phyloP scores from a whole-genome alignment of 495 filamentous ascomycete genomes.

The Saxophila tyrrhenica region DNA sequence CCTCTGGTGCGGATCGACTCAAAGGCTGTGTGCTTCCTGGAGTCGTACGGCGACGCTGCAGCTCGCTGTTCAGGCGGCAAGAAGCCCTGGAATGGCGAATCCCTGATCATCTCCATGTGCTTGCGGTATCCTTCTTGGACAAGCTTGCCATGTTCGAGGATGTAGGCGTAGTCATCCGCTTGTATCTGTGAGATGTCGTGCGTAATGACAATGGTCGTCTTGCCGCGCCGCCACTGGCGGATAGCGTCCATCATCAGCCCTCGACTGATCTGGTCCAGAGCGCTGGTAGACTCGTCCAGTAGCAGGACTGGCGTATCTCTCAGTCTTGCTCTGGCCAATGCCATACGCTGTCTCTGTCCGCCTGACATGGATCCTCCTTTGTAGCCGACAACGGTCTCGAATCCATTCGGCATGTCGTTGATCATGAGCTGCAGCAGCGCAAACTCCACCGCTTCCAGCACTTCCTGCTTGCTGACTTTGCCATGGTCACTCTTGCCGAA shows the following conservation, averaged over 20 bases:
- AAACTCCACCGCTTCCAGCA: constrained; percentile 48
- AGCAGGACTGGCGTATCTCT: constrained; percentile 34
- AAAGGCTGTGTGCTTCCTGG: background rate
- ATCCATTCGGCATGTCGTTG: constrained; percentile 55
- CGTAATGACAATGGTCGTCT: constrained; percentile 44
- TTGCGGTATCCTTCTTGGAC: constrained; percentile 55
- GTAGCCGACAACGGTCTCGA: constrained; percentile 61
- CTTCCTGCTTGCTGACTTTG: constrained; percentile 39
- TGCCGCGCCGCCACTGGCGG: constrained; percentile 30
- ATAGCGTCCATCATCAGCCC: constrained; percentile 30
- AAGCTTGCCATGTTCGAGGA: constrained; percentile 60
- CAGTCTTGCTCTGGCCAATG: constrained; percentile 31
- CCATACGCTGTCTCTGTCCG: constrained; percentile 50
- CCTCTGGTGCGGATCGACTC: constrained; percentile 3
- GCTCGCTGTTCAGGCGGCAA: constrained; percentile 8
- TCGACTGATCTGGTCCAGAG: constrained; percentile 32
- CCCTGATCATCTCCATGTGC: constrained; percentile 32
- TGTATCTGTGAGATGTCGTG: constrained; percentile 78
- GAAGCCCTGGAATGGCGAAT: constrained; percentile 26
- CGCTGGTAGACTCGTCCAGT: constrained; percentile 37
- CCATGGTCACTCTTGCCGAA: constrained; percentile 49
- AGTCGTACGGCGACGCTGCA: constrained; percentile 9
- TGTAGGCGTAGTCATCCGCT: constrained; percentile 65
- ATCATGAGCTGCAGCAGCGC: constrained; percentile 66
- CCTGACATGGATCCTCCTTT: constrained; percentile 68